Conservation (phyloP, 768 basidiomycete genomes). For the Suillus weaverae region DNA sequence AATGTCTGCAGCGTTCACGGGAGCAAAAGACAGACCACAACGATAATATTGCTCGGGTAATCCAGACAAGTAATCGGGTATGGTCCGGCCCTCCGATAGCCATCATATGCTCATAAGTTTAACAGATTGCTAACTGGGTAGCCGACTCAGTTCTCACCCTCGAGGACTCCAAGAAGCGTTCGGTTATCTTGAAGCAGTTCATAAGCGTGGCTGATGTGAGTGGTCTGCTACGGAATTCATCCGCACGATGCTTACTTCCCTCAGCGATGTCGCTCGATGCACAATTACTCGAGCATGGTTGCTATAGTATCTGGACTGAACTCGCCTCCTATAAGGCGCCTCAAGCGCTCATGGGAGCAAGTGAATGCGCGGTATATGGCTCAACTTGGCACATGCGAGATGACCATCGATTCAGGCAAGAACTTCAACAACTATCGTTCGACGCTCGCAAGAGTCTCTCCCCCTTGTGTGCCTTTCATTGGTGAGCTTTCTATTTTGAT, state of each 20-base stretch:
- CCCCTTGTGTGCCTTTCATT: constrained; percentile 96
- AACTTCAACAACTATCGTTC: constrained; percentile 93
- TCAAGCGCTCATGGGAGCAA: constrained; percentile 93
- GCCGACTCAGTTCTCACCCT: constrained; percentile 78
- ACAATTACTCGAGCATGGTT: constrained; percentile 97
- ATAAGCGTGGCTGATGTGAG: constrained; percentile 90
- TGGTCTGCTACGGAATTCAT: constrained; percentile 11
- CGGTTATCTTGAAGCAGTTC: constrained; percentile 81
- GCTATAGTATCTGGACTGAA: constrained; percentile 94
- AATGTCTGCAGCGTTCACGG: constrained; percentile 83
- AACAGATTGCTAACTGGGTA: constrained; percentile 90
- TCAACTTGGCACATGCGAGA: constrained; percentile 77
- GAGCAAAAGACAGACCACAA: constrained; percentile 71
- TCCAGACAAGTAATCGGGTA: constrained; percentile 85
- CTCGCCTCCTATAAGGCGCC: constrained; percentile 86
- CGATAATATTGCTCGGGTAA: constrained; percentile 86
- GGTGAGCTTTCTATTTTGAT: constrained; percentile 49
- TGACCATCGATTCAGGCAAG: constrained; percentile 89
- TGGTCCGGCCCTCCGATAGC: constrained; percentile 18
- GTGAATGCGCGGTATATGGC: constrained; percentile 74
- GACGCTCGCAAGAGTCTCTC: constrained; percentile 76
- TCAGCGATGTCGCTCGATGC: constrained; percentile 83
- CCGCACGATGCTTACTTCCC: constrained; percentile 12
- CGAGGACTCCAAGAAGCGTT: constrained; percentile 83
- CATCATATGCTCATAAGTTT: constrained; percentile 7